These are phyloP conservation scores for Colletotrichum sp. DNA, from an alignment of 2,329 filamentous ascomycete species.

Conservation along the genomic window DNA sequence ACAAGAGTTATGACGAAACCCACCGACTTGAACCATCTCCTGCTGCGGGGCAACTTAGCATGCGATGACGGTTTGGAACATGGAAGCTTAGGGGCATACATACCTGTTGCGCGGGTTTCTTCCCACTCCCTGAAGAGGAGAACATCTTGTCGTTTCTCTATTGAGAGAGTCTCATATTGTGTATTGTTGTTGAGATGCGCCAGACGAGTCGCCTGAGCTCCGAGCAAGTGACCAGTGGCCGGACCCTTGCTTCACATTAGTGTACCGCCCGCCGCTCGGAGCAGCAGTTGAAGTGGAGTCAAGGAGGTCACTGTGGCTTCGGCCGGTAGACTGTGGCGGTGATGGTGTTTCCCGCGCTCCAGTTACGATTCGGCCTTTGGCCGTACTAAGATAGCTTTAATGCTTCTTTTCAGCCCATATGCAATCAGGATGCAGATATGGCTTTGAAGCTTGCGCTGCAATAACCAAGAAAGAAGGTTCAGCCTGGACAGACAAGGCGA, in stretches of 20 bases:
- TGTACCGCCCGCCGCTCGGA: slow-evolving; percentile 18
- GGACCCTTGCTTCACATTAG: slow-evolving; percentile 21
- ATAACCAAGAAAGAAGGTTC: neutral
- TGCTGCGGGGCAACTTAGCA: slow-evolving; percentile 53
- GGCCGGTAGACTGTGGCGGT: neutral
- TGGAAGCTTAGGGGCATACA: slow-evolving; percentile 29
- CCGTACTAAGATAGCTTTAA: neutral
- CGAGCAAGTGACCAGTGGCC: slow-evolving; percentile 21
- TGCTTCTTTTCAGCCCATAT: neutral
- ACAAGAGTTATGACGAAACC: slow-evolving; percentile 32
- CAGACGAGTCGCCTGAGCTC: slow-evolving; percentile 19
- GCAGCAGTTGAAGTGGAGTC: slow-evolving; percentile 19
- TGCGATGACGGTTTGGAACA: slow-evolving; percentile 3
- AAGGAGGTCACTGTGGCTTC: slow-evolving; percentile 20
- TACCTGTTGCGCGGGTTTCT: slow-evolving; percentile 77
- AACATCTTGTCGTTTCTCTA: slow-evolving; percentile 56
- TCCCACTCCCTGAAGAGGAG: slow-evolving; percentile 68
- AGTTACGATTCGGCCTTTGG: neutral
- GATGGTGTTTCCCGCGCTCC: neutral
- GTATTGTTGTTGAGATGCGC: slow-evolving; percentile 17
- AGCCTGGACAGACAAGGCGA: neutral
- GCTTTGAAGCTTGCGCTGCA: neutral
- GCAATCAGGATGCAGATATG: neutral
- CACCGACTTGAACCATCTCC: slow-evolving; percentile 99
- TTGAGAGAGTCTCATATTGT: slow-evolving; percentile 19